Evolutionary conservation across 805 yeast species (phyloP), one percentile per base, ranked within the genome.

Genomic region (Wickerhamomyces strasburgensis): DNA sequence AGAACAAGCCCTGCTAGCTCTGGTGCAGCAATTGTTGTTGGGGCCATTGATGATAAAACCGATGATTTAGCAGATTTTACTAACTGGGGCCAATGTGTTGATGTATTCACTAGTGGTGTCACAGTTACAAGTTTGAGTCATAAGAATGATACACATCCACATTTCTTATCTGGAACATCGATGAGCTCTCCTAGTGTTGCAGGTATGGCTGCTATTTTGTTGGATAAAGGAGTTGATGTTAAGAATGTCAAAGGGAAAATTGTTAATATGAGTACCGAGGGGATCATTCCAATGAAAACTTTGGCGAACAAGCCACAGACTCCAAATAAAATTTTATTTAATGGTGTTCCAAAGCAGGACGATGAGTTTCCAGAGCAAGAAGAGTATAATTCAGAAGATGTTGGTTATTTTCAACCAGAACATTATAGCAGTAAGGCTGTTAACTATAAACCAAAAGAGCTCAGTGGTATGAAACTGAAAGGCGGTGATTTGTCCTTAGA

Each of bases 61-160:
- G 95, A 86, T 49, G 49, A 67, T 3, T 66, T 88, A 25, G 94
- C 97, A 0, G 53, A 71, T 10, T 89, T 90, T 51, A 75, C 93
- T n/a, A 89, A 90, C 54, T 85, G 89, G 88, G 97, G 98, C 0
- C 65, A 68, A n/a, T 90, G 97, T 58, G 94, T 89, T 6, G 87
- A 86, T 52, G 67, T 86, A 1, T 82, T 84, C 60, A 87, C 96
- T 0, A 75, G 90, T 33, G 98, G 98, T 0, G 80, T 79, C 0
- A 63, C 65, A 13, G 80, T 87, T 3, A 62, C 67, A 19, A 80
- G 89, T 37, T 65, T 81, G 11, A 66, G 74, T 9, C 64, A 63
- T 27, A 47, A 26, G 1, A 31, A 51, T 4, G 35, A 36, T 5
- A 45, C 47, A 13, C 29, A 29, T 3, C 48, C 60, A 3, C 40